A percentile compares a stretch with the other conserved stretches of the same genome.
phyloP scores from a whole-genome alignment of 2,329 filamentous ascomycete genomes.

The Neofusicoccum parvum region DNA sequence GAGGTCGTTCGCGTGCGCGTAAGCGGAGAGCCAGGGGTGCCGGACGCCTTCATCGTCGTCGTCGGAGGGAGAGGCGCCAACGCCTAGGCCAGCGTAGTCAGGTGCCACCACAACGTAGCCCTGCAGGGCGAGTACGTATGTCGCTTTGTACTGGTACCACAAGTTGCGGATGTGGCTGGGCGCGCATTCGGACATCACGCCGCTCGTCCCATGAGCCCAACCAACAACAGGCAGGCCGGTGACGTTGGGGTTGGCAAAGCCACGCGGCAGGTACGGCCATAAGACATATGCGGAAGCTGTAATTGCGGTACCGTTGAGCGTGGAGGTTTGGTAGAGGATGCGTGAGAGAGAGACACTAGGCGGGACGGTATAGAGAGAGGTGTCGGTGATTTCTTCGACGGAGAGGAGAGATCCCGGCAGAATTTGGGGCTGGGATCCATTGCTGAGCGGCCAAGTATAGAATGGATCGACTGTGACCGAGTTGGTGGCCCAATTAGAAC shows the following conservation, averaged over 20 bases:
- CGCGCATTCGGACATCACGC: constrained; percentile 25
- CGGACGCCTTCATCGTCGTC: constrained; percentile 14
- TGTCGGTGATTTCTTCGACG: constrained; percentile 44
- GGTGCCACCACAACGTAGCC: constrained; percentile 31
- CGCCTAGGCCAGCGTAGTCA: constrained; percentile 31
- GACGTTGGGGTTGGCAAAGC: constrained; percentile 25
- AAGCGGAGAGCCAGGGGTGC: constrained; percentile 45
- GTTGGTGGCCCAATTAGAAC: constrained; percentile 30
- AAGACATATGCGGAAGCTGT: constrained; percentile 54
- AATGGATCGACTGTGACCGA: constrained; percentile 40
- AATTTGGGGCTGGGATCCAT: constrained; percentile 20
- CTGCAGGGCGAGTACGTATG: constrained; percentile 29
- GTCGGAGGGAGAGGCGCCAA: background rate
- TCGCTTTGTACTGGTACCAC: constrained; percentile 30
- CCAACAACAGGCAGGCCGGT: background rate
- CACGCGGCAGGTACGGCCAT: constrained; percentile 45
- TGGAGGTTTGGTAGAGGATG: constrained; percentile 51
- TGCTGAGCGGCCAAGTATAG: constrained; percentile 37
- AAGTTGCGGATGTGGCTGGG: constrained; percentile 31
- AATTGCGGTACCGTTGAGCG: constrained; percentile 47
- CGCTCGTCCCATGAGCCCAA: constrained; percentile 26
- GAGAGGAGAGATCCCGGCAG: constrained; percentile 44
- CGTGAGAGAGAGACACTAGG: constrained; percentile 49
- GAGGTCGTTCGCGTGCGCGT: constrained; percentile 47
- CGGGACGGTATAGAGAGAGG: constrained; percentile 44